phyloP scores from a whole-genome alignment of 306 rosid species.

The Bauhinia variegata region DNA sequence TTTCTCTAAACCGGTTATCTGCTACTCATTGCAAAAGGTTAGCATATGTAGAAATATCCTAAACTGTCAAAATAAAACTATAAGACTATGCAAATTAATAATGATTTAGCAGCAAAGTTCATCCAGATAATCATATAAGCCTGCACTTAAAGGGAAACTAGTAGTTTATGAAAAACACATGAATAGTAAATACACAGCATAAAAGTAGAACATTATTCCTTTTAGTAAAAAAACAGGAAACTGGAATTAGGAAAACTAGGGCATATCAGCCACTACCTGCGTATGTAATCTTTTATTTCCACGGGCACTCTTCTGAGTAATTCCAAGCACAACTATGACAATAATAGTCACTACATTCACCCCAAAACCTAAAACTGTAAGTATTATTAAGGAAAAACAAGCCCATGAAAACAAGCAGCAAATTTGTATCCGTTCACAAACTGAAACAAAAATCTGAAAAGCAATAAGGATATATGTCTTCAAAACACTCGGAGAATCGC shows the following conservation, averaged over 20 bases:
- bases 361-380: slow-evolving; percentile 72
- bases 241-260: too few relatives aligned
- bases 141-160: slow-evolving; percentile 11
- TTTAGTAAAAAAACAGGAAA: too few relatives aligned
- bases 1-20: slow-evolving; percentile 55
- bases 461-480: slow-evolving; percentile 76
- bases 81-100: background rate
- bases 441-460: slow-evolving; percentile 13
- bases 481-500: slow-evolving; percentile 67
- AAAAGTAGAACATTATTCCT: background rate
- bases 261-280: slow-evolving; percentile 9
- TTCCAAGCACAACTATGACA: slow-evolving; percentile 54
- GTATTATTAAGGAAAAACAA: slow-evolving; percentile 58
- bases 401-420: slow-evolving; percentile 2
- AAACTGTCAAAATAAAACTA: slow-evolving; percentile 3
- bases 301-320: slow-evolving; percentile 40
- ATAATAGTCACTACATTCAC: slow-evolving; percentile 62
- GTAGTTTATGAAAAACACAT: slow-evolving; percentile 15
- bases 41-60: slow-evolving; percentile 20
- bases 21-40: slow-evolving; percentile 41
- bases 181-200: background rate
- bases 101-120: background rate
- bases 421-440: slow-evolving; percentile 5
- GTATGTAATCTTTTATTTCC: slow-evolving; percentile 51
- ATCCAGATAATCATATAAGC: slow-evolving; percentile 12